Evolutionary conservation across 2,329 filamentous ascomycete genomes (phyloP).

Genomic region (Sporothrix protearum): DNA sequence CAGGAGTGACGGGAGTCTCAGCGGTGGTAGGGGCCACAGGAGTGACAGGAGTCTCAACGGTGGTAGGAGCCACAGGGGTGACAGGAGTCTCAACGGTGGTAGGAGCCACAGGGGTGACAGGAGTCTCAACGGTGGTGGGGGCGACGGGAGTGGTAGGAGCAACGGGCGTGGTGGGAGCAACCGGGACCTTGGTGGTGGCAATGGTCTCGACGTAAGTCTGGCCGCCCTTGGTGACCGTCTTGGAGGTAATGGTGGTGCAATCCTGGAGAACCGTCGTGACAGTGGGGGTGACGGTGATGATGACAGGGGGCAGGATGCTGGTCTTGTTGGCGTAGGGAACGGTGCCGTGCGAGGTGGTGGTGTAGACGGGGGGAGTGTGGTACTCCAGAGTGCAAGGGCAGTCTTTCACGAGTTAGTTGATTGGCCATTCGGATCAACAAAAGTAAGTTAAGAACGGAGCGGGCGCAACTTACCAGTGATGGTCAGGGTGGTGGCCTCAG

Average conservation of each 20-base stretch:
- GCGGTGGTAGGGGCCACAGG: background rate
- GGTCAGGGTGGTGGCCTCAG: slow-evolving; percentile 28
- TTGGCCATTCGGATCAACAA: too few species aligned
- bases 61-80: background rate
- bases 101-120: background rate
- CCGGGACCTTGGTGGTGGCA: slow-evolving; percentile 13
- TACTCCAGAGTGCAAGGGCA: slow-evolving; percentile 29
- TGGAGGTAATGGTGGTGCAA: slow-evolving; percentile 15
- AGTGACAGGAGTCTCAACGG: background rate
- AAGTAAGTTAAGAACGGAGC: too few species aligned
- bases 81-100: background rate
- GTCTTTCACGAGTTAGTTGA: slow-evolving; percentile 17
- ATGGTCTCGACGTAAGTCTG: background rate
- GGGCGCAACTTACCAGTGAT: slow-evolving; percentile 28
- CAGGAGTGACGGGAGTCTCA: background rate
- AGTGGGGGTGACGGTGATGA: slow-evolving; percentile 13
- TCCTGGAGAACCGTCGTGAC: slow-evolving; percentile 22
- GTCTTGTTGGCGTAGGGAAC: slow-evolving; percentile 19
- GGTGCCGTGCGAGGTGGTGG: slow-evolving; percentile 9
- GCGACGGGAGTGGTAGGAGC: background rate
- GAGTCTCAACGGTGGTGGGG: background rate
- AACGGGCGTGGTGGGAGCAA: background rate
- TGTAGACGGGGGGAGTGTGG: slow-evolving; percentile 13
- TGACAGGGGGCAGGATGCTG: background rate
- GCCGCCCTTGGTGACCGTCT: background rate